A percentile compares a stretch with the other conserved stretches of the same genome.
Evolutionary conservation across 495 filamentous ascomycete genomes (phyloP).

Genomic region (Xylaria venustula): DNA sequence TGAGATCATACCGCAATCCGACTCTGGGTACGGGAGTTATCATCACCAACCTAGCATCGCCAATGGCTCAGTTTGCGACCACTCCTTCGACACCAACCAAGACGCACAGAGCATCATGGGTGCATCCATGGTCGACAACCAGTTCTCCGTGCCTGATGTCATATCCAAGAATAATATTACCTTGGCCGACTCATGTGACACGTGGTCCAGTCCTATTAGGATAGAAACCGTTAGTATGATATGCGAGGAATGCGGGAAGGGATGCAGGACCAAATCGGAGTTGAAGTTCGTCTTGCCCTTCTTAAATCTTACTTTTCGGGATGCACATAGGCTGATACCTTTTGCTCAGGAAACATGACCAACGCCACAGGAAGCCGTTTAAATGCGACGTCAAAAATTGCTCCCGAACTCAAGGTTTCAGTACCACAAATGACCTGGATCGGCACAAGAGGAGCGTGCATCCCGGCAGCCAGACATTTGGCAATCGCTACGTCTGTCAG

Average conservation of each 20-base stretch:
- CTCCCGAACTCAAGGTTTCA: conserved; percentile 62
- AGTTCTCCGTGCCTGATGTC: background rate
- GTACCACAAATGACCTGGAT: conserved; percentile 76
- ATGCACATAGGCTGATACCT: background rate
- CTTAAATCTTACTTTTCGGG: background rate
- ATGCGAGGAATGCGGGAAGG: conserved; percentile 35
- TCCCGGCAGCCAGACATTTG: conserved; percentile 41
- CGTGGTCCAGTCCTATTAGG: conserved; percentile 14
- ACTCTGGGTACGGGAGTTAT: conserved; percentile 64
- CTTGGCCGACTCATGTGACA: background rate
- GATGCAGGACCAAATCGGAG: conserved; percentile 50
- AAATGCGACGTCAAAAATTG: conserved; percentile 65
- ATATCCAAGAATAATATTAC: background rate
- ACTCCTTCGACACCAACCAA: conserved; percentile 31
- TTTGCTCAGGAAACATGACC: conserved; percentile 70
- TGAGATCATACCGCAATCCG: conserved; percentile 47
- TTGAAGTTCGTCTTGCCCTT: conserved; percentile 38
- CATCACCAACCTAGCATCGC: conserved; percentile 35
- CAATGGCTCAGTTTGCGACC: conserved; percentile 48
- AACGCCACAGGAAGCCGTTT: conserved; percentile 72
- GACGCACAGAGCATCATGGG: conserved; percentile 40
- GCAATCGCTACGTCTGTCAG: conserved; percentile 66
- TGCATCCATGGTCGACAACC: conserved; percentile 19
- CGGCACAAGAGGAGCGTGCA: conserved; percentile 74
- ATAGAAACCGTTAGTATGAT: conserved; percentile 13